A percentile compares a stretch with the other conserved stretches of the same genome.
Conservation (phyloP, 2,329 filamentous ascomycete species). For the Venturia oleaginea region DNA sequence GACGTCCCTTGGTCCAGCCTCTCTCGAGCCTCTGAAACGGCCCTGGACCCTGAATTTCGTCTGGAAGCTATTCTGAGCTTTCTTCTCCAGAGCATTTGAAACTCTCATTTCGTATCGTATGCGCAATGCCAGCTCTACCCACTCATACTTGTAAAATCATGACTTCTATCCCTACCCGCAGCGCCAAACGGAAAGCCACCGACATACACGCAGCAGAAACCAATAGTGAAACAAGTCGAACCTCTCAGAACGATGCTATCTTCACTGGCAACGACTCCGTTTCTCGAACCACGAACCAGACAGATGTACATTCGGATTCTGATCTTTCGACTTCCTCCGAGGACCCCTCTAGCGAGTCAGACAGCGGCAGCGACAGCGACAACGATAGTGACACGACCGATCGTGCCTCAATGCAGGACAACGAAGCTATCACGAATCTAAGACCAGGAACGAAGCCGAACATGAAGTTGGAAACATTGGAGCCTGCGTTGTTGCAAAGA, state of each 20-base stretch:
- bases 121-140: neutral
- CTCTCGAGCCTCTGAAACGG: neutral
- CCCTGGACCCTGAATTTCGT: neutral
- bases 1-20: too few species aligned
- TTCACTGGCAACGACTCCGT: slow-evolving; percentile 11
- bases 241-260: slow-evolving; percentile 1
- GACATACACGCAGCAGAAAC: neutral
- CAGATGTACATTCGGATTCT: slow-evolving; percentile 6
- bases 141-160: neutral
- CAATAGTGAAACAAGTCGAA: slow-evolving; percentile 1
- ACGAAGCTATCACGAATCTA: slow-evolving; percentile 13
- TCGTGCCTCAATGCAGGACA: slow-evolving; percentile 19
- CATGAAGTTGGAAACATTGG: neutral
- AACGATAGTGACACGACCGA: slow-evolving; percentile 23
- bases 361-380: slow-evolving; percentile 20
- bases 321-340: slow-evolving; percentile 17
- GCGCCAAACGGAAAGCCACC: neutral
- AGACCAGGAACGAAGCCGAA: slow-evolving; percentile 12
- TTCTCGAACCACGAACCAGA: slow-evolving; percentile 1
- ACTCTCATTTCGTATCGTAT: neutral
- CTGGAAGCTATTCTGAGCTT: too few species aligned
- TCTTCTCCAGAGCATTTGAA: too few species aligned
- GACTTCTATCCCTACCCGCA: neutral
- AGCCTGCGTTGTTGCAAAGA: slow-evolving; percentile 22
- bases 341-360: slow-evolving; percentile 19